Conservation (phyloP, 495 filamentous ascomycete species). For the Trichoderma reesei region DNA sequence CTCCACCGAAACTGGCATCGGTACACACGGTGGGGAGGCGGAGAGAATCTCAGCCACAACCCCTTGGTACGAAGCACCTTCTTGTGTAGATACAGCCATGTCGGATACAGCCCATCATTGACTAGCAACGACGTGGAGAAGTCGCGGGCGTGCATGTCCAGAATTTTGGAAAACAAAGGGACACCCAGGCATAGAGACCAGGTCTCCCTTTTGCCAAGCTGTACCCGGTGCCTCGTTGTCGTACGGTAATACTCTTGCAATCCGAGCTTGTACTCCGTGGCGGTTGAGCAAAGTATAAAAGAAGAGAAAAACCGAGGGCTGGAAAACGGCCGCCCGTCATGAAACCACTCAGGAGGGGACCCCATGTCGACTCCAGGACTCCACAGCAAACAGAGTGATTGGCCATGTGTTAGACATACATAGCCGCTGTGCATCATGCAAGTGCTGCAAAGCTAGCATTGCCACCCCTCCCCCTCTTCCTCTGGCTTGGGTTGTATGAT, state of each 20-base stretch:
- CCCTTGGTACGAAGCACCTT: too few species aligned
- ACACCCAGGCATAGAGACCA: background rate
- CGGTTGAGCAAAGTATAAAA: background rate
- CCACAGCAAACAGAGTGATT: slow-evolving; percentile 17
- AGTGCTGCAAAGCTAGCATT: slow-evolving; percentile 24
- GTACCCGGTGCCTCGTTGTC: background rate
- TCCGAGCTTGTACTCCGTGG: background rate
- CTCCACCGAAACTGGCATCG: slow-evolving; percentile 7
- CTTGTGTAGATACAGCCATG: background rate
- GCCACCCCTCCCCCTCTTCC: slow-evolving; percentile 8
- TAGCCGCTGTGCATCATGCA: slow-evolving; percentile 33
- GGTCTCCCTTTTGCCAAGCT: background rate
- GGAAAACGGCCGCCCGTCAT: background rate
- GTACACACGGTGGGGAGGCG: background rate
- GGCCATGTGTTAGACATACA: slow-evolving; percentile 28
- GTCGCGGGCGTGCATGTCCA: background rate
- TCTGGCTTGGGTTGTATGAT: slow-evolving; percentile 4
- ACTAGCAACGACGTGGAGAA: background rate
- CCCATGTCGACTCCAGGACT: background rate
- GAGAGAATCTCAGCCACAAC: background rate
- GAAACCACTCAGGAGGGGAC: background rate
- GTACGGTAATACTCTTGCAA: background rate
- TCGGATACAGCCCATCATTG: background rate
- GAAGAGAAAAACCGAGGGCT: background rate
- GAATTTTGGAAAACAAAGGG: background rate